Evolutionary conservation across 441 rosid genomes (phyloP), one percentile per base, ranked within the genome.

Genomic region (Pelargonium citronellum): DNA sequence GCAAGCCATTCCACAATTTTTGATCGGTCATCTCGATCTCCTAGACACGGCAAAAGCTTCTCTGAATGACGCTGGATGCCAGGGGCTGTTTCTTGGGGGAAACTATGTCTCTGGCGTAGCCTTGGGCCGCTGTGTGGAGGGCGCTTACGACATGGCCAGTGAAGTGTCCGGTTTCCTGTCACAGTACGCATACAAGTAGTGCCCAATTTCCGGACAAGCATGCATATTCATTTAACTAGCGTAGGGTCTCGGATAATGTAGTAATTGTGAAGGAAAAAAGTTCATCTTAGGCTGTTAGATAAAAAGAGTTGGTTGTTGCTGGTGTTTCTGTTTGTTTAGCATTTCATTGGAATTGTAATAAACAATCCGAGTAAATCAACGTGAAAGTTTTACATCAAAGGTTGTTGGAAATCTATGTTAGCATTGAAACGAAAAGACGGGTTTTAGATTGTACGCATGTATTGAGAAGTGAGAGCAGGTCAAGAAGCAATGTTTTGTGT

Each of bases 91-190:
- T 80, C 80, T 89, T 10, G 92, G 95, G 3, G 97, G 97, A n/a
- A 89, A 88, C 77, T 85, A 87, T 63, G 96, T 85, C 12, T 82
- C 88, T n/a, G 95, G 97, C 68, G 97, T 91, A 43, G 95, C 97
- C 74, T 82, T 89, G 80, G 93, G 96, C 65, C 79, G 95, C 20
- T 93, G 91, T 34, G 93, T 89, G 47, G 96, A 89, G 75, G 89
- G 89, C 39, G 92, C 96, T 68, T 89, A 89, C 12, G 95, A 89
- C 76, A 83, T 82, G 74, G 91, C 95, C 2, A 79, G 83, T 5
- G 85, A 86, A 68, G 96, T 88, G 11, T 83, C 85, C 67, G 77
- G 75, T 57, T 93, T 84, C 79, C 80, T 89, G 68, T 81, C 93
- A 46, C 79, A 75, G 75, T 76, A 79, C 63, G 84, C 85, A 16